Percentiles rank a stretch among this genome's conserved stretches.
These are phyloP conservation scores for Musa schizocarpa DNA, from an alignment of 176 grass and related monocot genomes.

Conservation along the genomic window DNA sequence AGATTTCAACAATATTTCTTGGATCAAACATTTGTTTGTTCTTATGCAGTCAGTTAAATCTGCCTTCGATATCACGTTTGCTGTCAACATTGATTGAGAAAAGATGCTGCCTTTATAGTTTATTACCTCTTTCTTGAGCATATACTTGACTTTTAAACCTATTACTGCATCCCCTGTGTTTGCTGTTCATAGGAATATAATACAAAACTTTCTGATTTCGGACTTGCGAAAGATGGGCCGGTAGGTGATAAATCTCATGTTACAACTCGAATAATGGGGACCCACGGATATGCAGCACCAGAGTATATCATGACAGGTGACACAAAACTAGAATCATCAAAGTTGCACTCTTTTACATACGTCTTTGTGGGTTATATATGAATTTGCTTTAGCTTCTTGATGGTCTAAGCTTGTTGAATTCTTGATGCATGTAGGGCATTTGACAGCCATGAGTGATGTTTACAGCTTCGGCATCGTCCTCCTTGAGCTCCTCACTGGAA, in stretches of 20 bases:
- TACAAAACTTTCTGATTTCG: conserved; percentile 49
- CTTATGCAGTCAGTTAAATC: too few species aligned
- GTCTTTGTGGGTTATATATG: too few species aligned
- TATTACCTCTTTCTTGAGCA: neutral
- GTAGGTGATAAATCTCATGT: conserved; percentile 46
- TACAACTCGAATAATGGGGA: conserved; percentile 49
- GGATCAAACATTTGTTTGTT: too few species aligned
- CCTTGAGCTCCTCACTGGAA: conserved; percentile 37
- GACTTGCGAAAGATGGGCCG: conserved; percentile 44
- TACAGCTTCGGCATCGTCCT: conserved; percentile 46
- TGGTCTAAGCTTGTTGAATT: neutral
- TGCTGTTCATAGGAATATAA: conserved; percentile 26
- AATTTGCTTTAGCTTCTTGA: too few species aligned
- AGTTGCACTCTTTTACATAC: neutral
- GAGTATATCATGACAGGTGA: conserved; percentile 49
- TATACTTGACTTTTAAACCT: neutral
- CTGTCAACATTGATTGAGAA: too few species aligned
- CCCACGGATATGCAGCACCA: conserved; percentile 42
- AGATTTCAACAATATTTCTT: too few species aligned
- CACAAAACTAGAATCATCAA: neutral
- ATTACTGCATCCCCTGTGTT: neutral
- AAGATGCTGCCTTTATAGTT: too few species aligned
- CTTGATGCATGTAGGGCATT: conserved; percentile 23
- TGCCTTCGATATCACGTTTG: too few species aligned
- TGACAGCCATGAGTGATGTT: conserved; percentile 51